Evolutionary conservation across 768 basidiomycete genomes (phyloP), one percentile per base, ranked within the genome.

Genomic region (Strobilomyces echinocephalus): DNA sequence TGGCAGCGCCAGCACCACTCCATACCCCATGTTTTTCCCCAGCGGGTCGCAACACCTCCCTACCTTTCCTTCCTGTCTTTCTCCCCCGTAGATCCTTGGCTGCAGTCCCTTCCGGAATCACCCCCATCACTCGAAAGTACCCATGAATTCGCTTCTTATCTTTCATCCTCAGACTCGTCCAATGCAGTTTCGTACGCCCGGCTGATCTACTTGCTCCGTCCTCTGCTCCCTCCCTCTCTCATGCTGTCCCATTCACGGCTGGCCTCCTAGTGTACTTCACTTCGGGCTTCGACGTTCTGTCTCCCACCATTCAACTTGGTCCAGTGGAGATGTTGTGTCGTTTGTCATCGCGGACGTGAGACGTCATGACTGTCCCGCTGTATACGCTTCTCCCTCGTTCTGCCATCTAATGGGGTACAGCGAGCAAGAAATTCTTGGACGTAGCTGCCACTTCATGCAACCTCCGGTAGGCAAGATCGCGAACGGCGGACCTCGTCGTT

Each of bases 241-340:
- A 67, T 50, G 36, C 60, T 48, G 73, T 94, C 93, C 2, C 75
- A 84, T 1, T 87, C 91, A 1, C 73, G 3, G 50, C 69, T 12
- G 63, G 63, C 38, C 70, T 80, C 26, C 83, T 86, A 2, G 76
- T 97, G 2, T 99, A 99, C 73, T 94, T 92, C 2, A 75, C 85
- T 1, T 88, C 91, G 1, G 97, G 95, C 3, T 97, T 97, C 59
- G 95, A 99, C 67, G 76, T 95, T 46, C 74, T 98, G 43, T 82
- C 86, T 61, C 91, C 92, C 1, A 81, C 75, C 53, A 79, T 97
- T 40, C 71, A 76, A 10, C 79, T 98, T 16, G 95, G 97, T 15
- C 92, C 95, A 0, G 90, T 98, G 30, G 95, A 99, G 69, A 74
- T 93, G 55, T 87, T 88, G 7, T 95, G 91, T 82, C 87, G n/a